Evolutionary conservation across 73 alveolate genomes (phyloP), one percentile per base, ranked within the genome.

Genomic region (Tetrahymena elliotti): DNA sequence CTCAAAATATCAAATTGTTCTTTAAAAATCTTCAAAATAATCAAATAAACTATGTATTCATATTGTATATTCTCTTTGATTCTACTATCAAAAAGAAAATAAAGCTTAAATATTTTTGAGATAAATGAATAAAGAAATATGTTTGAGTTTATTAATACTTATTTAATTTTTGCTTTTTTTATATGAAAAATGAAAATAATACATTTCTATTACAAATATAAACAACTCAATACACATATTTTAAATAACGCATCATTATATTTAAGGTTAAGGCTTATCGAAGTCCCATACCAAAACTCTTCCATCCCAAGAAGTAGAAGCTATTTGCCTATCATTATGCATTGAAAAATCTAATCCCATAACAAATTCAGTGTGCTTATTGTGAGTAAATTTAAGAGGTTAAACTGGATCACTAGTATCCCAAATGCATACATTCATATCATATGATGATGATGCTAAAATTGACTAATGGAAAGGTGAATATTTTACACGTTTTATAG

Each of bases 241-340:
- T n/a, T n/a, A n/a, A n/a, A n/a, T n/a, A n/a, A n/a, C n/a, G n/a
- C n/a, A n/a, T 54, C 88, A 68, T 68, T 68, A 68, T 27, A 68
- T 68, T 68, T 68, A 68, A 68, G 88, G 88, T 68, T 68, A 16
- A 68, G 88, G 88, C 41, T 97, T 96, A 94, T 98, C 98, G 93
- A 96, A 95, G 35, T 96, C 96, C 96, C 99, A 97, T 33, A 99
- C 98, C 94, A 98, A 97, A 68, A 98, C 98, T 83, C 96, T 93
- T 83, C 99, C 99, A 96, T 99, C 99, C 99, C 99, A 99, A 83
- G 99, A 97, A 83, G 98, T 97, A 22, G 99, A 96, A 54, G 99
- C 99, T 24, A 98, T 35, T 95, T 97, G 93, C 94, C 96, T 98
- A 54, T 96, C 98, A 38, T 97, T 96, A 83, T 97, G 99, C 93